Evolutionary conservation across 208 protist species (phyloP).

Genomic region (Wallacemonas sp.): DNA sequence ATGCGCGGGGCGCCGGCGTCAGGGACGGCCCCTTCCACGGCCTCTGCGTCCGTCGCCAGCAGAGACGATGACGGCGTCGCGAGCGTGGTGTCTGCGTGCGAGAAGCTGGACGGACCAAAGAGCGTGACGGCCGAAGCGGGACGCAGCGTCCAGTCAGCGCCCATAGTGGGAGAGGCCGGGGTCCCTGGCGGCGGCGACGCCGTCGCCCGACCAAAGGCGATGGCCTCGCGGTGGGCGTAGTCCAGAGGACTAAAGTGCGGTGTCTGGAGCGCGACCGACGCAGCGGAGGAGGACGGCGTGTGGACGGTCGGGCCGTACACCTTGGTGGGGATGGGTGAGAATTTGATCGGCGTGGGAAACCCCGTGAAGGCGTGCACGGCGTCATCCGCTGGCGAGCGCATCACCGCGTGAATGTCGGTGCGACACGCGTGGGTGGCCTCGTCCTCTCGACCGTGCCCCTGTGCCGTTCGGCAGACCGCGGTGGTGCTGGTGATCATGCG

Average conservation of each 20-base stretch:
- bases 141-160: not conserved
- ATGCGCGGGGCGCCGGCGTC: too few relatives aligned
- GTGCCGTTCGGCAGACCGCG: too few relatives aligned
- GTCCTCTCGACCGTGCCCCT: too few relatives aligned
- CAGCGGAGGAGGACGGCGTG: slow-evolving; percentile 3
- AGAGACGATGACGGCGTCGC: not conserved
- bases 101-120: not conserved
- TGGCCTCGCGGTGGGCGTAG: too few relatives aligned
- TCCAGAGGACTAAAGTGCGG: not conserved
- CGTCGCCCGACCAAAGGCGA: too few relatives aligned
- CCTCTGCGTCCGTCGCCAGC: not conserved
- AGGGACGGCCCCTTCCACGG: too few relatives aligned
- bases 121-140: slow-evolving; percentile 5
- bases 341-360: slow-evolving; percentile 58
- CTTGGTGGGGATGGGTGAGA: slow-evolving; percentile 62
- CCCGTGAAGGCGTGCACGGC: slow-evolving; percentile 33
- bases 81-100: not conserved
- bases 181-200: not conserved
- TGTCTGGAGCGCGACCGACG: not conserved
- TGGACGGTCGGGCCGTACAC: slow-evolving; percentile 12
- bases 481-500: too few relatives aligned
- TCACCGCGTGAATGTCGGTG: too few relatives aligned
- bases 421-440: too few relatives aligned
- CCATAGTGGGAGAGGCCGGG: not conserved
- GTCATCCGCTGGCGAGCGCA: slow-evolving; percentile 13